Percentiles rank a stretch among this genome's conserved stretches.
Evolutionary conservation across 306 rosid species (phyloP).

Genomic region (Lathyrus aphaca): DNA sequence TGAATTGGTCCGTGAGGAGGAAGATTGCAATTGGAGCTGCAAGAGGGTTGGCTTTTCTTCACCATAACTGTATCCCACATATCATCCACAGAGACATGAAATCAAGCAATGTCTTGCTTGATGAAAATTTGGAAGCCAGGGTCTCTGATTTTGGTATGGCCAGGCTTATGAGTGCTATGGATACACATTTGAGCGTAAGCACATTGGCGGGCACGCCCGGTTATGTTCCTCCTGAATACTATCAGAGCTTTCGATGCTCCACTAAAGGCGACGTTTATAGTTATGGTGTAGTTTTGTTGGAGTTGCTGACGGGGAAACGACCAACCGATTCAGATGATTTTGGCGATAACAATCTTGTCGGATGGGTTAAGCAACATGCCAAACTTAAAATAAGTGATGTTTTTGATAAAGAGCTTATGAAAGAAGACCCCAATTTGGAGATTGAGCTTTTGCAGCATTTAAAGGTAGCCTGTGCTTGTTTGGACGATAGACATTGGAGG

Average conservation of each 20-base stretch:
- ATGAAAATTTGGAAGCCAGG: conserved; percentile 86
- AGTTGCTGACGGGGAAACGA: conserved; percentile 83
- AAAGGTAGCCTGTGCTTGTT: conserved; percentile 81
- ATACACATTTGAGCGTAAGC: conserved; percentile 96
- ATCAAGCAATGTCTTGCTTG: conserved; percentile 91
- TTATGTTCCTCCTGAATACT: conserved; percentile 96
- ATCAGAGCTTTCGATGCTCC: conserved; percentile 93
- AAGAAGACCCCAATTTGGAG: conserved; percentile 79
- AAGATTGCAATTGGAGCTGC: conserved; percentile 95
- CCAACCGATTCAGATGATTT: conserved; percentile 93
- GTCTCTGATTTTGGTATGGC: conserved; percentile 99
- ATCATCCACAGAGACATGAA: conserved; percentile 98
- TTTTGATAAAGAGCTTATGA: conserved; percentile 81
- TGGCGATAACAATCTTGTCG: conserved; percentile 97
- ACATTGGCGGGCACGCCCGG: conserved; percentile 97
- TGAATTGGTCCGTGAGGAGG: conserved; percentile 82
- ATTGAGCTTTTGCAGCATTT: conserved; percentile 87
- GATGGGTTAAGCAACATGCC: conserved; percentile 97
- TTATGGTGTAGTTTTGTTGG: conserved; percentile 88
- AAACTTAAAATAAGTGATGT: conserved; percentile 75
- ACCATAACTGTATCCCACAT: conserved; percentile 90
- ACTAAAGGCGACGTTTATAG: conserved; percentile 93
- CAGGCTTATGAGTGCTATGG: conserved; percentile 93
- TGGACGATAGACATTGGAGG: conserved; percentile 78
- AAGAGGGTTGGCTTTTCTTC: conserved; percentile 89